Conservation (phyloP, 2,329 filamentous ascomycete species). For the Diplodia corticola region DNA sequence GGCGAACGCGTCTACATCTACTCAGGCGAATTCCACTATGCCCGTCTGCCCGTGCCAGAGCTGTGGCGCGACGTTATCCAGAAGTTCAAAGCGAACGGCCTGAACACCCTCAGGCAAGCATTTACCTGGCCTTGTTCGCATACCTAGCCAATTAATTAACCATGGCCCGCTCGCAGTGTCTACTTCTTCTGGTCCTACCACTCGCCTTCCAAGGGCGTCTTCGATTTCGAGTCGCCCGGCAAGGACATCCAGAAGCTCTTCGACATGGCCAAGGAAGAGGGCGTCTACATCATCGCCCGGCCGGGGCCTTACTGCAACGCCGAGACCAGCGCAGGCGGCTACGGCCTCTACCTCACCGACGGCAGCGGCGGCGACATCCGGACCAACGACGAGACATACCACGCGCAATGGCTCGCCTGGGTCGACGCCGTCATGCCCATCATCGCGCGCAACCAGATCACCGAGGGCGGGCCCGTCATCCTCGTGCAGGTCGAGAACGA, state of each 20-base stretch:
- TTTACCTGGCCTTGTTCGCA: too few species aligned
- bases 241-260: constrained; percentile 56
- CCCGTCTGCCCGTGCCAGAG: constrained; percentile 52
- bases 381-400: constrained; percentile 55
- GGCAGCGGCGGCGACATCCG: constrained; percentile 58
- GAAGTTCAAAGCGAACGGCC: constrained; percentile 54
- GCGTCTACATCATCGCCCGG: constrained; percentile 57
- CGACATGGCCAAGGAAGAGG: constrained; percentile 55
- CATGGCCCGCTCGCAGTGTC: constrained; percentile 31
- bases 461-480: constrained; percentile 55
- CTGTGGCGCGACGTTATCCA: constrained; percentile 54
- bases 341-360: constrained; percentile 63
- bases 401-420: constrained; percentile 57
- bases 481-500: constrained; percentile 62
- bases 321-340: constrained; percentile 62
- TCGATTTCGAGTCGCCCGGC: constrained; percentile 56
- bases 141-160: too few species aligned
- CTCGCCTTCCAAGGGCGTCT: constrained; percentile 44
- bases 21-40: constrained; percentile 57
- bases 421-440: constrained; percentile 53
- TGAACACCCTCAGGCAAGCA: constrained; percentile 47
- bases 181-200: constrained; percentile 54
- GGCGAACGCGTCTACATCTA: constrained; percentile 55
- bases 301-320: constrained; percentile 66
- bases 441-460: constrained; percentile 56